Conservation (phyloP, 2,329 filamentous ascomycete genomes). For the Trichoderma sp. region DNA sequence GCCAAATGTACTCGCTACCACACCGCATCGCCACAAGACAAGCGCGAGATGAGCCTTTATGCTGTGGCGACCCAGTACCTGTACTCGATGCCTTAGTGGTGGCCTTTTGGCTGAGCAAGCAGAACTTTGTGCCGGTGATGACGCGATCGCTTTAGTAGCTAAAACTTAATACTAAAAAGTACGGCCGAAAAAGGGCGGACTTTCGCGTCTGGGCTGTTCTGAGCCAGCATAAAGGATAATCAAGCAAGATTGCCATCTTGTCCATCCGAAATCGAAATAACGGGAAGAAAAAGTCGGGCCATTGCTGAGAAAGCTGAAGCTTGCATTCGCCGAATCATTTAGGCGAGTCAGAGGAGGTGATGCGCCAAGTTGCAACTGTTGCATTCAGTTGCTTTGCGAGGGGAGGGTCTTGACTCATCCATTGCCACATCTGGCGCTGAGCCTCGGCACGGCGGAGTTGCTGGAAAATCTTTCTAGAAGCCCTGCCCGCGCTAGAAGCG, state of each 20-base stretch:
- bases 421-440: neutral
- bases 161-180: neutral
- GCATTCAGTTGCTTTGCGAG: neutral
- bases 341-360: slow-evolving; percentile 3
- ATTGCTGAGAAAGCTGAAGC: neutral
- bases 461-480: slow-evolving; percentile 13
- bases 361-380: neutral
- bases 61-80: neutral
- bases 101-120: neutral
- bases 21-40: neutral
- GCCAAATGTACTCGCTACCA: neutral
- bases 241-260: neutral
- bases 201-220: neutral
- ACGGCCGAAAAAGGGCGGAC: neutral
- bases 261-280: neutral
- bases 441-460: slow-evolving; percentile 1
- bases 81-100: neutral
- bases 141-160: neutral
- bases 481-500: slow-evolving; percentile 8
- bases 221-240: neutral
- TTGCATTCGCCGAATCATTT: slow-evolving; percentile 1
- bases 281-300: neutral
- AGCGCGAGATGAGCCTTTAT: neutral
- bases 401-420: neutral
- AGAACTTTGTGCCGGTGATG: slow-evolving; percentile 12